A percentile compares a stretch with the other conserved stretches of the same genome.
phyloP scores from a whole-genome alignment of 305 asterid species.

The Lippia alba region DNA sequence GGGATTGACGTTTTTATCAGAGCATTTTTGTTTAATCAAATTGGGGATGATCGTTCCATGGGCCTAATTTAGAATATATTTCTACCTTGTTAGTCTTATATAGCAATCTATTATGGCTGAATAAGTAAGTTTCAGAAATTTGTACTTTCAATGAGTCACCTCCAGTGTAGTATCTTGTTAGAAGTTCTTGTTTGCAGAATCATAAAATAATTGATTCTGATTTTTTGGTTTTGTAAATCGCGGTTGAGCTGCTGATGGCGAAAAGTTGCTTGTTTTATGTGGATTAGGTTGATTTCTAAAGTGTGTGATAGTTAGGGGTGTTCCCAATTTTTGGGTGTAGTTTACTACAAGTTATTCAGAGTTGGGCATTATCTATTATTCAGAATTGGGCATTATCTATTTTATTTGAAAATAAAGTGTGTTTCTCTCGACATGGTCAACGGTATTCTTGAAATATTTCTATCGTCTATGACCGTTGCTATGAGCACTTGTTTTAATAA shows the following conservation, averaged over 20 bases:
- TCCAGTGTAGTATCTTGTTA: slow-evolving; percentile 7
- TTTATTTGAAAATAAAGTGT: slow-evolving; percentile 7
- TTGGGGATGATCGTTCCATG: neutral
- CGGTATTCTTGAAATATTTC: too few relatives aligned
- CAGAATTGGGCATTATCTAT: neutral
- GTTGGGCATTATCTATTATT: slow-evolving; percentile 3
- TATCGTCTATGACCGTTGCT: slow-evolving; percentile 1
- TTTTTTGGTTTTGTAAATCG: neutral
- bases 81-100: slow-evolving; percentile 14
- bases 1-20: too few relatives aligned
- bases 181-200: slow-evolving; percentile 4
- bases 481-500: too few relatives aligned
- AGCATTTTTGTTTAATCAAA: slow-evolving; percentile 5
- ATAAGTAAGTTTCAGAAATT: slow-evolving; percentile 16
- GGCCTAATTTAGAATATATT: neutral
- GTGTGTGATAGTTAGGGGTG: slow-evolving; percentile 19
- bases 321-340: slow-evolving; percentile 4
- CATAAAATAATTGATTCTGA: slow-evolving; percentile 4
- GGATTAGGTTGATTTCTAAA: neutral
- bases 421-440: too few relatives aligned
- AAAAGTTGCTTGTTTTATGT: neutral
- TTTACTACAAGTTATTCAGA: slow-evolving; percentile 5
- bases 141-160: neutral
- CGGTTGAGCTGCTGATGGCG: too few relatives aligned
- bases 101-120: slow-evolving; percentile 13